Evolutionary conservation across 495 filamentous ascomycete species (phyloP), one percentile per base, ranked within the genome.

Genomic region (Beverwykella pulmonaria): DNA sequence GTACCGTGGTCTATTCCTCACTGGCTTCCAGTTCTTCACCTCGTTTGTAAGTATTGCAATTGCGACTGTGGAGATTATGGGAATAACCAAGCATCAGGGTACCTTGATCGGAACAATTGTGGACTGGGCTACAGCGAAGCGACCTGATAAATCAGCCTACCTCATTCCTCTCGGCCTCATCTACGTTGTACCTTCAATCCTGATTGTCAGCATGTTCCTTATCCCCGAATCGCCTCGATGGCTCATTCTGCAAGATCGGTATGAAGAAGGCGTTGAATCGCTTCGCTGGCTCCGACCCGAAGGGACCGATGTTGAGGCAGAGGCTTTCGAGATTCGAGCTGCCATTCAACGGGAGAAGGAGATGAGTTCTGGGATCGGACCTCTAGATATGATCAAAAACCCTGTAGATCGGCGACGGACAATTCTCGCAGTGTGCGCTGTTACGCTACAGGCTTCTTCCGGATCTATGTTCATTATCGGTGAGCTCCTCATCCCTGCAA

Each of bases 211-310:
- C 25, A 71, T 88, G 19, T 75, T 86, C 68, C 85, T 89, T 71
- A 82, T 89, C 39, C 85, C 86, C 7, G 86, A 89, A 68, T 84
- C 82, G 7, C 87, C 87, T 0, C 82, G 87, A 34, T 89, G 87
- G 86, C 76, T 89, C 36, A 78, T 87, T 46, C 80, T 82, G 30
- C 77, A 80, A 46, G 80, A 80, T 17, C 76, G 76, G 36, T 64
- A 76, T 20, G 83, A 83, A 4, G 75, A 84, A 54, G 86, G 84
- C 20, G 74, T 73, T 54, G 78, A 75, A 61, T 71, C 82, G 0
- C 77, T 87, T 34, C 57, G 54, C n/a, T 81, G 79, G 73, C 74
- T 84, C 32, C 71, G 83, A 41, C 82, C 84, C 15, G 76, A 76
- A 26, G 75, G 77, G 23, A 72, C 79, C 36, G 73, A 71, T 20